Evolutionary conservation across 108 stramenopile genomes (phyloP).

Genomic region (Nitzschia putrida): DNA sequence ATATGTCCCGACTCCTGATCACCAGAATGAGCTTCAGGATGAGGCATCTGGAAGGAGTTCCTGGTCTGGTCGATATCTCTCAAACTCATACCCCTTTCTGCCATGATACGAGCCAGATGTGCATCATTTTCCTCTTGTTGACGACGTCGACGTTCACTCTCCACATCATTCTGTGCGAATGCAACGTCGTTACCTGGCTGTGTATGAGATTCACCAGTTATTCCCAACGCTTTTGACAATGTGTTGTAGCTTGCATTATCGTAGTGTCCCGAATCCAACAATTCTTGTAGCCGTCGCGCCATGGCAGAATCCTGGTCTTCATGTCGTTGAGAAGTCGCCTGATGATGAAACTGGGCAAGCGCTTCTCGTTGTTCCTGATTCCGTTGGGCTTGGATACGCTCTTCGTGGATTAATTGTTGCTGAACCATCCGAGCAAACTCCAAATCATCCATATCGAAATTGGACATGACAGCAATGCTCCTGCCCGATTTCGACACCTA

Average conservation of each 20-base stretch:
- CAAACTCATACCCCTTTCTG: constrained; percentile 11
- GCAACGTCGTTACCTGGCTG: background rate
- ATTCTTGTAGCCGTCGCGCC: constrained; percentile 16
- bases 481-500: too few species aligned
- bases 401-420: constrained; percentile 31
- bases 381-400: constrained; percentile 4
- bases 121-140: constrained; percentile 32
- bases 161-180: background rate
- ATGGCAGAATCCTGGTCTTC: constrained; percentile 15
- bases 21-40: too few species aligned
- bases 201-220: background rate
- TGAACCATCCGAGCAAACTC: constrained; percentile 35
- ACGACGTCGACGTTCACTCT: background rate
- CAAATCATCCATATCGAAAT: constrained; percentile 10
- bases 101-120: constrained; percentile 14
- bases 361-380: background rate
- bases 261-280: background rate
- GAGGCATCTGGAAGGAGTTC: too few species aligned
- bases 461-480: too few species aligned
- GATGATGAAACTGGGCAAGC: too few species aligned
- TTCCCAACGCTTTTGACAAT: background rate
- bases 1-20: background rate
- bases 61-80: background rate
- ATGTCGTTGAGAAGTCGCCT: constrained; percentile 1
- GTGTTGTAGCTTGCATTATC: background rate